These are phyloP conservation scores for Cadophora gregata DNA, from an alignment of 2,329 filamentous ascomycete genomes.

Conservation along the genomic window DNA sequence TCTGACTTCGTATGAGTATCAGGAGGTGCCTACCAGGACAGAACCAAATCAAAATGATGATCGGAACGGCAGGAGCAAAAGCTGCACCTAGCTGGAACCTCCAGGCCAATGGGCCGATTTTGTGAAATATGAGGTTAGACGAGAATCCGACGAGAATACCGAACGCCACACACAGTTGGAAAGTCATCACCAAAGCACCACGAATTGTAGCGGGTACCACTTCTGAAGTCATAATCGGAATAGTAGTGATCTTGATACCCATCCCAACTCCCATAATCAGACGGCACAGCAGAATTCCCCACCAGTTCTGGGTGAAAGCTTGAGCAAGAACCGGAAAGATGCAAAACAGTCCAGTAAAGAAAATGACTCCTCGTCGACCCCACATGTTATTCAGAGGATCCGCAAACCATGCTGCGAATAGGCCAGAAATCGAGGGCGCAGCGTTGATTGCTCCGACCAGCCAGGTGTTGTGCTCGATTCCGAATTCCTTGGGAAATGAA, in stretches of 20 bases:
- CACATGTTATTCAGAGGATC: slow-evolving; percentile 64
- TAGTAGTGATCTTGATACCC: slow-evolving; percentile 59
- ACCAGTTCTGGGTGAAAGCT: slow-evolving; percentile 63
- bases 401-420: slow-evolving; percentile 65
- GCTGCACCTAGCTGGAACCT: slow-evolving; percentile 68
- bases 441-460: slow-evolving; percentile 64
- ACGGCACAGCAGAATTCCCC: slow-evolving; percentile 60
- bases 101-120: slow-evolving; percentile 64
- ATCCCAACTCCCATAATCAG: slow-evolving; percentile 66
- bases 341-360: slow-evolving; percentile 66
- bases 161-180: slow-evolving; percentile 59
- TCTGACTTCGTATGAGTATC: no score
- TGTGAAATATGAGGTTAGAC: slow-evolving; percentile 59
- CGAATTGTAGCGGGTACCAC: slow-evolving; percentile 59
- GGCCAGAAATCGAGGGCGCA: slow-evolving; percentile 51
- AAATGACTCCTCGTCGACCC: slow-evolving; percentile 69
- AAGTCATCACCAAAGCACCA: slow-evolving; percentile 62
- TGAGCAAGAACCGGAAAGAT: slow-evolving; percentile 66
- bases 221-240: slow-evolving; percentile 60
- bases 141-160: slow-evolving; percentile 64
- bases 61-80: slow-evolving; percentile 67
- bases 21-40: slow-evolving; percentile 51
- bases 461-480: slow-evolving; percentile 57
- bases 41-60: slow-evolving; percentile 62
- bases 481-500: slow-evolving; percentile 52